phyloP scores from a whole-genome alignment of 2,329 filamentous ascomycete species.

The Fonsecaea pedrosoi region DNA sequence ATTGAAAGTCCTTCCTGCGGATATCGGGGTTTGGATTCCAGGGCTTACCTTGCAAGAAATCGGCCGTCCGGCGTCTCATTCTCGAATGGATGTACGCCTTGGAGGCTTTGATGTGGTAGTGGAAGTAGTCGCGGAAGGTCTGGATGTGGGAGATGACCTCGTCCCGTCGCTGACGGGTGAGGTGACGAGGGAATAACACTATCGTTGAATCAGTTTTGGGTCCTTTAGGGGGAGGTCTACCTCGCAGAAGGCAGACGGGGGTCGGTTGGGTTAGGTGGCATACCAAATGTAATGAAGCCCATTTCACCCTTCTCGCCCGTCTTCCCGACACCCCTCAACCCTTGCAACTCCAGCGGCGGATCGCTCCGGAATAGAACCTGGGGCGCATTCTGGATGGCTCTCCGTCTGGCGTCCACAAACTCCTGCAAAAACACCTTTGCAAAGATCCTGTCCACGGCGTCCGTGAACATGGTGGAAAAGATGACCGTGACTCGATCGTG shows the following conservation, averaged over 20 bases:
- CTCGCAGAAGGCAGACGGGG: conserved; percentile 30
- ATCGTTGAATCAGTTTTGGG: conserved; percentile 46
- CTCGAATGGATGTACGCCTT: conserved; percentile 99
- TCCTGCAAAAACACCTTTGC: conserved; percentile 98
- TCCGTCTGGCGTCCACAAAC: conserved; percentile 92
- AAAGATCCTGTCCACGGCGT: conserved; percentile 96
- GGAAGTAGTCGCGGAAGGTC: conserved; percentile 99
- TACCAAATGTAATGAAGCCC: conserved; percentile 98
- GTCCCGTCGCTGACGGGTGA: conserved; percentile 86
- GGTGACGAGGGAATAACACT: conserved; percentile 92
- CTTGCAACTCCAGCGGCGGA: conserved; percentile 87
- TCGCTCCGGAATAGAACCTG: conserved; percentile 97
- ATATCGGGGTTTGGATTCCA: background rate
- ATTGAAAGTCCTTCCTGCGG: no score
- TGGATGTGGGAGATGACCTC: conserved; percentile 99
- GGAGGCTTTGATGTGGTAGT: conserved; percentile 99
- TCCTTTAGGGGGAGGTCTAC: background rate
- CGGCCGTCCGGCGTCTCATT: conserved; percentile 96
- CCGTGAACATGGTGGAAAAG: conserved; percentile 96
- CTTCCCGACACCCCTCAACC: conserved; percentile 79
- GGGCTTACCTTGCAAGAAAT: conserved; percentile 88
- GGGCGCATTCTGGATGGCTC: conserved; percentile 96
- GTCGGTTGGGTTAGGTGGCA: conserved; percentile 38
- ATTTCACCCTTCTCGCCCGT: conserved; percentile 77
- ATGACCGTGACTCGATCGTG: conserved; percentile 98